These are phyloP conservation scores for Iberis pinnata DNA, from an alignment of 345 rosid genomes.

Conservation along the genomic window DNA sequence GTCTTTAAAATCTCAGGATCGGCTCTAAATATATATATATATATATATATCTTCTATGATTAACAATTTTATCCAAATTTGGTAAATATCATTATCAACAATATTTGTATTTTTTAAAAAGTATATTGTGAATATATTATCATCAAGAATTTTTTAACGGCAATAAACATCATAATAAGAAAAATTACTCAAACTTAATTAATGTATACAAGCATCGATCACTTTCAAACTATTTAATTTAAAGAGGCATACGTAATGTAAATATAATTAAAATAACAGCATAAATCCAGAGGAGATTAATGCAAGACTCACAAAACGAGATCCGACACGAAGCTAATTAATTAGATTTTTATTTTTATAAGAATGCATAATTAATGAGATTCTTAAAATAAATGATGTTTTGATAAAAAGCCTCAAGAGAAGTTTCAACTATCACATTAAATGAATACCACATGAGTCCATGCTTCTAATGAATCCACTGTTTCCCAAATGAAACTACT, in stretches of 20 bases:
- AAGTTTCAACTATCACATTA: constrained; percentile 42
- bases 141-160: too few species aligned
- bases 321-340: constrained; percentile 48
- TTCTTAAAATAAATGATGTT: constrained; percentile 24
- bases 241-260: neutral
- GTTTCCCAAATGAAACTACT: constrained; percentile 33
- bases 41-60: too few species aligned
- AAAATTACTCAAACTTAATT: neutral
- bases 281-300: constrained; percentile 30
- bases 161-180: neutral
- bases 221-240: constrained; percentile 19
- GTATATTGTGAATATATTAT: too few species aligned
- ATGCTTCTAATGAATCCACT: constrained; percentile 47
- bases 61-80: too few species aligned
- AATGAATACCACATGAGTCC: constrained; percentile 64
- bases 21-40: too few species aligned
- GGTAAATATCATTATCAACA: neutral
- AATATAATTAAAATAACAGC: constrained; percentile 27
- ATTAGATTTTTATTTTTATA: constrained; percentile 1
- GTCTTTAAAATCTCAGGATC: too few species aligned
- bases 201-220: constrained; percentile 21
- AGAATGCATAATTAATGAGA: constrained; percentile 33
- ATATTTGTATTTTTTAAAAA: too few species aligned
- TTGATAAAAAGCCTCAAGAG: constrained; percentile 32
- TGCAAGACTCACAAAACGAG: constrained; percentile 42